Evolutionary conservation across 805 yeast genomes (phyloP).

Genomic region (Candida coquimbonensis): DNA sequence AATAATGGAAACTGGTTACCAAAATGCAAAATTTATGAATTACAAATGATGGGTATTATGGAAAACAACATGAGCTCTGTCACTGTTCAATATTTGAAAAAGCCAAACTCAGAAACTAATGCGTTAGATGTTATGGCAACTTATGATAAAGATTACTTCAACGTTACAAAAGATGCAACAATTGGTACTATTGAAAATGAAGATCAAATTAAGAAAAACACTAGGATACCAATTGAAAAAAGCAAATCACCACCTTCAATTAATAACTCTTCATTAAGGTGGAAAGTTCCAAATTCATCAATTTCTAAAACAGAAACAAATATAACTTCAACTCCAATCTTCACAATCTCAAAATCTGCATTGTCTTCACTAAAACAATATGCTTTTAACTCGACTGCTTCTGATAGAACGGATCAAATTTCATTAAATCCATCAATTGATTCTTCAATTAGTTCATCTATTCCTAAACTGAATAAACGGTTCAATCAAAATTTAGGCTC

Average conservation of each 20-base stretch:
- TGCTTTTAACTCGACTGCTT: constrained; percentile 1
- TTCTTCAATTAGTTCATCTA: too few species aligned
- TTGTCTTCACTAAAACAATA: constrained; percentile 14
- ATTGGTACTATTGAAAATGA: not conserved
- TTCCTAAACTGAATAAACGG: too few species aligned
- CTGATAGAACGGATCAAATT: not conserved
- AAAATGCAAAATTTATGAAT: constrained; percentile 84
- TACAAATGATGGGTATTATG: constrained; percentile 98
- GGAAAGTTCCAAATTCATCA: constrained; percentile 20
- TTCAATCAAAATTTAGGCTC: too few species aligned
- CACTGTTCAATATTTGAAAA: constrained; percentile 52
- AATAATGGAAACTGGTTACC: constrained; percentile 73
- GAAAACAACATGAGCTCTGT: constrained; percentile 78
- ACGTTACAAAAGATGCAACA: constrained; percentile 1
- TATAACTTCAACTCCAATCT: constrained; percentile 13
- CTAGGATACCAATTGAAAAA: too few species aligned
- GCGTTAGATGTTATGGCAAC: constrained; percentile 56
- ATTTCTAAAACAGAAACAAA: constrained; percentile 18
- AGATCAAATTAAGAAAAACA: too few species aligned
- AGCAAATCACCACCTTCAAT: not conserved
- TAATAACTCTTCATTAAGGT: constrained; percentile 11
- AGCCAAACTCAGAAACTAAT: constrained; percentile 26
- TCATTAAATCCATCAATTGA: not conserved
- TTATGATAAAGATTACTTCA: constrained; percentile 58
- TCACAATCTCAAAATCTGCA: constrained; percentile 17